Evolutionary conservation across 2,329 filamentous ascomycete genomes (phyloP).

Genomic region (Phyllosticta ampelicida): DNA sequence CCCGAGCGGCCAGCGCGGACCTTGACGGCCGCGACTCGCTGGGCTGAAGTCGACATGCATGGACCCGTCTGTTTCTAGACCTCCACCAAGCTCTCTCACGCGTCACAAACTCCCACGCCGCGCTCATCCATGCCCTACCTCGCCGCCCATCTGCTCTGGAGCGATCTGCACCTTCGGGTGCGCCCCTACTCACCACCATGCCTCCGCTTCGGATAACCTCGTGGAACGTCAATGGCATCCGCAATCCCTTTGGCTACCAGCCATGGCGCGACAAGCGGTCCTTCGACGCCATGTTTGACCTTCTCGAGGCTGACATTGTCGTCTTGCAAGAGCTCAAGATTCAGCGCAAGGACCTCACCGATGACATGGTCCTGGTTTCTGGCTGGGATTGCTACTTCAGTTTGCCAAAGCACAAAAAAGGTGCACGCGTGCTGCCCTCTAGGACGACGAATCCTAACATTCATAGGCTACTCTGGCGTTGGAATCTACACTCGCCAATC

Average conservation of each 20-base stretch:
- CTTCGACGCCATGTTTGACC: conserved; percentile 74
- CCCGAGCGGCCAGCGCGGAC: neutral
- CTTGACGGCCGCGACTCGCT: neutral
- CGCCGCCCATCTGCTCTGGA: neutral
- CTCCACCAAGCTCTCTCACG: neutral
- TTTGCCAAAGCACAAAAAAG: conserved; percentile 86
- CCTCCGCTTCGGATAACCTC: conserved; percentile 61
- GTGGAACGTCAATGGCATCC: conserved; percentile 45
- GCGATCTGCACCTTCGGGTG: neutral
- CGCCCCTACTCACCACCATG: conserved; percentile 1
- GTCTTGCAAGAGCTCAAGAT: conserved; percentile 96
- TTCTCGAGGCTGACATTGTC: conserved; percentile 82
- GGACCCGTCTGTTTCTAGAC: no score
- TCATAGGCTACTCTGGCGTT: conserved; percentile 81
- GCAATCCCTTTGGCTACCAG: conserved; percentile 43
- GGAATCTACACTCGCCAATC: conserved; percentile 89
- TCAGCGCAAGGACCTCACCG: conserved; percentile 77
- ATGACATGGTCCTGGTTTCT: conserved; percentile 91
- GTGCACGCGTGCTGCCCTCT: conserved; percentile 32
- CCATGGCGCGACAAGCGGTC: conserved; percentile 39
- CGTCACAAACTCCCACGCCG: neutral
- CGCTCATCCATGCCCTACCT: neutral
- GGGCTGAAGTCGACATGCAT: neutral
- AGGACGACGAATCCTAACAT: neutral
- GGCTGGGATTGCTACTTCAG: conserved; percentile 98